Base-by-base conservation (phyloP, 805 yeast species). In the Candida coquimbonensis region DNA sequence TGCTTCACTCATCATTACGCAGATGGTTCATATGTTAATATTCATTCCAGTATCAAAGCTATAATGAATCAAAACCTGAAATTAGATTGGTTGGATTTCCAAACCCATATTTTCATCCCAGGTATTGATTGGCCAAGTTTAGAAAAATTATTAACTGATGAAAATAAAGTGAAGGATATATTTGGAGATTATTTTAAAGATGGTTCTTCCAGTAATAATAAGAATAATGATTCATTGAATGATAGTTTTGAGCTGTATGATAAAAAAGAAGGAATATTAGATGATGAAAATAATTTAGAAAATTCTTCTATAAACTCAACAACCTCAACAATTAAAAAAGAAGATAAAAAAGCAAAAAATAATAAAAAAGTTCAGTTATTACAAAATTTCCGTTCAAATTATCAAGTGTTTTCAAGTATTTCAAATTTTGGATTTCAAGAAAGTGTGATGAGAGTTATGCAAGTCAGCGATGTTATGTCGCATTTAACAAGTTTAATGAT, bases 401-500 rank as follows among this genome's bases (percentile, higher is more conserved):
- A 72, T 36, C 64, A 66, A 37, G 80, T 81, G 1, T 71, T 71
- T 50, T 67, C 70, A 39, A 66, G 67, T 36, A 64, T 80, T 45
- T 68, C 80, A 5, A 72, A 73, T 44, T 75, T 75, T 50, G 95
- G 95, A 0, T 62, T 84, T 6, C 80, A 78, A 45, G 80, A 76
- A 43, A 73, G 74, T 36, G 80, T 86, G 7, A 75, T 86, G 78
- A 67, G 91, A 48, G 71, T 81, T 21, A 64, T 87, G 65, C 91
- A 86, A 61, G 77, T 85, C 5, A 75, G 88, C 37, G 93, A 87
- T 61, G 82, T 83, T 9, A 83, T 88, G 87, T 72, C 88, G 0
- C 77, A 78, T 49, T 69, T 87, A 51, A 74, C 76, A 45, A 80
- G 84, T 7, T 65, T 88, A 45, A 80, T 86, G 79, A 67, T 72